Evolutionary conservation across 805 yeast species (phyloP).

Genomic region (Pichia rugopelliculosa): DNA sequence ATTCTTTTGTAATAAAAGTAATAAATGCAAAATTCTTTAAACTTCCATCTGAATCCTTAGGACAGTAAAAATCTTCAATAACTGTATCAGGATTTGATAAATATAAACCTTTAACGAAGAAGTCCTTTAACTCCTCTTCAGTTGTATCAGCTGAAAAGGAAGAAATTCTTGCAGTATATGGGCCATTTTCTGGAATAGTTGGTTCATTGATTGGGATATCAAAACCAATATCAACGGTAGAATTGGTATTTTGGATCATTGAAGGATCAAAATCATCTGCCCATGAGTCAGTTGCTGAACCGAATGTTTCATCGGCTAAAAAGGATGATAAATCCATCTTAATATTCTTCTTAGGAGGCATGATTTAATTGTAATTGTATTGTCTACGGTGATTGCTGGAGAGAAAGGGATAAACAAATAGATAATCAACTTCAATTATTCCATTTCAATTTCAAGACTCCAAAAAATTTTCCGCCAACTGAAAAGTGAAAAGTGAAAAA

Average conservation of each 20-base stretch:
- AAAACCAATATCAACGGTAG: slow-evolving; percentile 9
- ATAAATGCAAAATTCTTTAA: slow-evolving; percentile 53
- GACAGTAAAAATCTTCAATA: slow-evolving; percentile 61
- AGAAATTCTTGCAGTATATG: slow-evolving; percentile 82
- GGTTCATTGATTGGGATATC: slow-evolving; percentile 15
- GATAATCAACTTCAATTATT: neutral
- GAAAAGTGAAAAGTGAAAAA: neutral
- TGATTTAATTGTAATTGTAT: slow-evolving; percentile 15
- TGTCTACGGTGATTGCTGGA: neutral
- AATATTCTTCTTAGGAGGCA: slow-evolving; percentile 56
- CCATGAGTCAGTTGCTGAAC: slow-evolving; percentile 59
- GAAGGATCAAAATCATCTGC: slow-evolving; percentile 70
- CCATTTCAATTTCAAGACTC: neutral
- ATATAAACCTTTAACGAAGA: slow-evolving; percentile 48
- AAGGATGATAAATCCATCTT: slow-evolving; percentile 86
- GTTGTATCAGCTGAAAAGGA: slow-evolving; percentile 76
- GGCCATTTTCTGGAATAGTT: slow-evolving; percentile 83
- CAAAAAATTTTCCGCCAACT: neutral
- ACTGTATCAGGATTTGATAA: slow-evolving; percentile 43
- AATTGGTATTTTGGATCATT: slow-evolving; percentile 6
- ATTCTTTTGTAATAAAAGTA: slow-evolving; percentile 38
- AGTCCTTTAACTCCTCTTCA: slow-evolving; percentile 56
- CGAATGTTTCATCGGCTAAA: slow-evolving; percentile 67
- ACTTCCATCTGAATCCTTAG: slow-evolving; percentile 60
- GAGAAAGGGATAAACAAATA: neutral